Evolutionary conservation across 768 basidiomycete species (phyloP), one percentile per base, ranked within the genome.

Genomic region (Calocybe gangraenosa): DNA sequence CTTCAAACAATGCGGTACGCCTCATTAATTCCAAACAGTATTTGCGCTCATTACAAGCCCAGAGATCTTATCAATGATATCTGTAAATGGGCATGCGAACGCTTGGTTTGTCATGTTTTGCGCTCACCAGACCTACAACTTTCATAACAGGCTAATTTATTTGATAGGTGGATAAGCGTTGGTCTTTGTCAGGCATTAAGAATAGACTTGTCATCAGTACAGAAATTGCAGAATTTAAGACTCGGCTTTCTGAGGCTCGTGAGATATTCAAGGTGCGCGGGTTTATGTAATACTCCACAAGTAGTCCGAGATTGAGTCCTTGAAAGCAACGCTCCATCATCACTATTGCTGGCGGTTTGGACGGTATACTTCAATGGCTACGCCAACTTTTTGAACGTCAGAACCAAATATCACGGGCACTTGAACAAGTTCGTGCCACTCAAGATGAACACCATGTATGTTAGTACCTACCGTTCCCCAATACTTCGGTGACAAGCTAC

Each of bases 21-120:
- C 19, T 33, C 25, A 11, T 11, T 7, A 17, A 5, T 14, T 33
- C 32, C 25, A 14, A 3, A 4, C 20, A 9, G 11, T 15, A n/a
- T 2, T 19, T 18, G 11, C 15, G 23, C 4, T 17, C n/a, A 30
- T 28, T 11, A 28, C 11, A 28, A 11, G 25, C 11, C 10, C 37
- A 50, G 48, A 11, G 40, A 46, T 33, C 44, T 50, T 14, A 45
- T 50, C 34, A 44, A 45, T 28, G 43, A 50, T 13, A 50, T 50
- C 32, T 50, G 43, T 20, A 19, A 25, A 19, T 50, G 48, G 48
- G 48, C 48, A 14, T 21, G 34, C 22, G 23, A 18, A 11, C 40
- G 39, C 19, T 39, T 50, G 34, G 48, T 45, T 23, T 11, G 34
- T 38, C 3, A 28, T 11, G 17, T n/a, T 17, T 42, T 18, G n/a